A percentile compares a stretch with the other conserved stretches of the same genome.
These are phyloP conservation scores for Ettlia oleoabundans DNA, from an alignment of 139 green algal species.

Conservation along the genomic window DNA sequence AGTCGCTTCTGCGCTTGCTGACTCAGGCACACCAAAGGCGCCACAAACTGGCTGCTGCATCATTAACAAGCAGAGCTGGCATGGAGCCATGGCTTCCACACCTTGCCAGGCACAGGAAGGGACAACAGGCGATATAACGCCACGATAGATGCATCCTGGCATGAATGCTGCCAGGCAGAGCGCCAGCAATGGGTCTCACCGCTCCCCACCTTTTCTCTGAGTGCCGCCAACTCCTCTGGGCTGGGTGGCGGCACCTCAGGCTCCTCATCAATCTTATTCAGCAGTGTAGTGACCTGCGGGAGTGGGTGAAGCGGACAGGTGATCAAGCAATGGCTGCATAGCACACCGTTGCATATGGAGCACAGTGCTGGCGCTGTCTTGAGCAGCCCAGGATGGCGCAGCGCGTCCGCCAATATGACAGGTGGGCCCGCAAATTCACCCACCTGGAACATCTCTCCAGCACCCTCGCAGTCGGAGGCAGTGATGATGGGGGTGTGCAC, in stretches of 20 bases:
- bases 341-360: background rate
- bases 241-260: constrained; percentile 3
- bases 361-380: background rate
- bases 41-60: too few species aligned
- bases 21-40: too few species aligned
- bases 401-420: too few species aligned
- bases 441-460: constrained; percentile 99
- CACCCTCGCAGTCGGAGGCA: constrained; percentile 94
- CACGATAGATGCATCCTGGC: too few species aligned
- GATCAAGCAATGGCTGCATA: background rate
- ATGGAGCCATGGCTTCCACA: too few species aligned
- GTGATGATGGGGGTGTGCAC: constrained; percentile 98
- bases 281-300: constrained; percentile 77
- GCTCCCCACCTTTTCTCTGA: constrained; percentile 47
- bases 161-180: too few species aligned
- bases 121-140: too few species aligned
- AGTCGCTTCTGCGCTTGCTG: too few species aligned
- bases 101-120: too few species aligned
- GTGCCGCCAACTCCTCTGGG: constrained; percentile 59
- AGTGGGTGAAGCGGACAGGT: background rate
- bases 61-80: too few species aligned
- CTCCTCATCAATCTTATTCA: constrained; percentile 47
- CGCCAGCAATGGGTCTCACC: too few species aligned
- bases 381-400: too few species aligned
- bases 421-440: constrained; percentile 6